Evolutionary conservation across 495 filamentous ascomycete species (phyloP).

Genomic region (Penicillium longicatenatum): DNA sequence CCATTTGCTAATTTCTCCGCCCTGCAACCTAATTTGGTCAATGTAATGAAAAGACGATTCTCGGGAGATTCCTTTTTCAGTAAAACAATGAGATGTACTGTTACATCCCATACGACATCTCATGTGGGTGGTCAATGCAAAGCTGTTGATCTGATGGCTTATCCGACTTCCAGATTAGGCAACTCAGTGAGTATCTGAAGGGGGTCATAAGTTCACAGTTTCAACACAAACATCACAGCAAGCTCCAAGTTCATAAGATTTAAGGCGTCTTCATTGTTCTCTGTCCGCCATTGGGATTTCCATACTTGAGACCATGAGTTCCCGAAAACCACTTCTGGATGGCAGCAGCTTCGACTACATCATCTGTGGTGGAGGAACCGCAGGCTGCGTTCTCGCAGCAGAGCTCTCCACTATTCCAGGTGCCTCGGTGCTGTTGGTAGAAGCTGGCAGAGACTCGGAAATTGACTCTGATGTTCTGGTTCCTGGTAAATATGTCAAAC

Average conservation of each 20-base stretch:
- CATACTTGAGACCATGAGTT: neutral
- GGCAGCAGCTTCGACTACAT: conserved; percentile 6
- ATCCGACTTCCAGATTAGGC: too few relatives aligned
- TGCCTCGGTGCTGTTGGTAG: conserved; percentile 3
- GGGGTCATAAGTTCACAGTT: too few relatives aligned
- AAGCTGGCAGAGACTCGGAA: conserved; percentile 4
- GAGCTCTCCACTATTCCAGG: neutral
- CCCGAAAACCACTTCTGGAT: neutral
- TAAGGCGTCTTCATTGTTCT: neutral
- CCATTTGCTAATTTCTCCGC: neutral
- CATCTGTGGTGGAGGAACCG: conserved; percentile 1
- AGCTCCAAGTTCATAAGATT: too few relatives aligned
- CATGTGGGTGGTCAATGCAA: too few relatives aligned
- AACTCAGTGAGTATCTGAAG: too few relatives aligned
- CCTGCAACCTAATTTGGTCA: neutral
- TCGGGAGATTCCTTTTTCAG: neutral
- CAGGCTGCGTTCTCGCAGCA: conserved; percentile 2
- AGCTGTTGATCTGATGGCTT: too few relatives aligned
- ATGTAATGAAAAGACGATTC: neutral
- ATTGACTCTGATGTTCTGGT: conserved; percentile 3
- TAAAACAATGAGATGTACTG: neutral
- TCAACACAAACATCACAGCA: too few relatives aligned
- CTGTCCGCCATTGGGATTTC: neutral
- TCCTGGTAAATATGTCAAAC: conserved; percentile 7
- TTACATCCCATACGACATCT: too few relatives aligned